Evolutionary conservation across 352 stramenopile genomes (phyloP).

Genomic region (Pythium utonaiense): DNA sequence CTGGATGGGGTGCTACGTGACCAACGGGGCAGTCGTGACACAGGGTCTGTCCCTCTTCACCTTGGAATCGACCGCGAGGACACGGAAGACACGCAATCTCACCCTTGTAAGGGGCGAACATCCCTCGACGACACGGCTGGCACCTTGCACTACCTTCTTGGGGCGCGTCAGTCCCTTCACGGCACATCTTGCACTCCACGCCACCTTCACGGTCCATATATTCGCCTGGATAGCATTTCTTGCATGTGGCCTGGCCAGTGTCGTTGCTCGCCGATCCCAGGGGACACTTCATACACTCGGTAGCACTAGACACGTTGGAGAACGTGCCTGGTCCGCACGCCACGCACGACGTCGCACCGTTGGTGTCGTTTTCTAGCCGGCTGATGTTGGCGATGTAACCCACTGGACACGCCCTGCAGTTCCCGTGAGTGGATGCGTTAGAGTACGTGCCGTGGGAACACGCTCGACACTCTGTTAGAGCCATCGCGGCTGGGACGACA

Average conservation of each 20-base stretch:
- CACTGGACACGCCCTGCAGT: conserved; percentile 37
- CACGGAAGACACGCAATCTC: conserved; percentile 48
- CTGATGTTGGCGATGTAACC: conserved; percentile 20
- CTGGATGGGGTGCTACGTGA: conserved; percentile 31
- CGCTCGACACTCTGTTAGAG: conserved; percentile 22
- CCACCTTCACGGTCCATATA: conserved; percentile 29
- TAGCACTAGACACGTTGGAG: conserved; percentile 27
- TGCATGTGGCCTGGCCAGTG: conserved; percentile 31
- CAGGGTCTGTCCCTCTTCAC: conserved; percentile 17
- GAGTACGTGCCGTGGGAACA: conserved; percentile 42
- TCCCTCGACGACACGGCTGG: conserved; percentile 25
- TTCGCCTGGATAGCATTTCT: conserved; percentile 35
- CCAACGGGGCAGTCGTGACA: conserved; percentile 41
- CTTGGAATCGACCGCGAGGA: conserved; percentile 38
- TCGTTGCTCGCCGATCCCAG: conserved; percentile 28
- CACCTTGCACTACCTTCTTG: conserved; percentile 14
- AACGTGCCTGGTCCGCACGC: conserved; percentile 49
- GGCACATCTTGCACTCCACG: conserved; percentile 32
- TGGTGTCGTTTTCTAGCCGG: not conserved
- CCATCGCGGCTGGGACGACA: conserved; percentile 6
- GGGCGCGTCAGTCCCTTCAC: conserved; percentile 30
- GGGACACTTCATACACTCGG: conserved; percentile 28
- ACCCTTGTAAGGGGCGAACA: conserved; percentile 30
- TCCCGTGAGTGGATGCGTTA: conserved; percentile 38
- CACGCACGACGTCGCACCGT: conserved; percentile 23